Percentiles rank a stretch among this genome's conserved stretches.
These are phyloP conservation scores for Dunaliella primolecta DNA, from an alignment of 139 green algal species.

Conservation along the genomic window DNA sequence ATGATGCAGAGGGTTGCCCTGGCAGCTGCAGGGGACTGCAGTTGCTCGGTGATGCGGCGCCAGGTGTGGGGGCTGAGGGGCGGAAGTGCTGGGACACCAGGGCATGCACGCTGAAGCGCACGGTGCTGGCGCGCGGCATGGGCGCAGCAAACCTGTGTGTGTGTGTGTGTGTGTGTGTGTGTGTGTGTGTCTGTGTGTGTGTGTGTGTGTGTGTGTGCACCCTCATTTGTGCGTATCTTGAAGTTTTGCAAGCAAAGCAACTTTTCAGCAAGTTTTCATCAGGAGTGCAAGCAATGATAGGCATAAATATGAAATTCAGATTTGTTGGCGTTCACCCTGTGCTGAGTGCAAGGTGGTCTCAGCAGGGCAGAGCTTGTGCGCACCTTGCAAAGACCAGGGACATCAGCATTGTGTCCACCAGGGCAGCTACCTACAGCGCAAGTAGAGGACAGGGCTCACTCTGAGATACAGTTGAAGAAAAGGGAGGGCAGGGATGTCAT, in stretches of 20 bases:
- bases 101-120: conserved; percentile 51
- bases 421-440: conserved; percentile 13
- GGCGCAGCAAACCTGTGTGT: conserved; percentile 57
- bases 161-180: no score
- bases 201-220: not conserved
- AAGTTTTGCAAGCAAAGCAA: not conserved
- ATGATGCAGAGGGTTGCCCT: no score
- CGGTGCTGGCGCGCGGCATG: conserved; percentile 36
- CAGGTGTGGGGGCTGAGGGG: no score
- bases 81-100: conserved; percentile 24
- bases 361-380: no score
- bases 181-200: not conserved
- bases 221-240: not conserved
- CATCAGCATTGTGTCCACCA: conserved; percentile 68
- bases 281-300: conserved; percentile 3
- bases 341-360: no score
- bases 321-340: no score
- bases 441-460: not conserved
- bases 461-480: no score
- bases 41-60: no score
- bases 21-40: no score
- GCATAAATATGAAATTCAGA: no score
- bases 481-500: no score
- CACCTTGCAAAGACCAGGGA: conserved; percentile 63
- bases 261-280: not conserved